Percentiles rank a stretch among this genome's conserved stretches.
These are phyloP conservation scores for Fusarium chlamydosporum DNA, from an alignment of 2,329 filamentous ascomycete genomes.

Conservation along the genomic window DNA sequence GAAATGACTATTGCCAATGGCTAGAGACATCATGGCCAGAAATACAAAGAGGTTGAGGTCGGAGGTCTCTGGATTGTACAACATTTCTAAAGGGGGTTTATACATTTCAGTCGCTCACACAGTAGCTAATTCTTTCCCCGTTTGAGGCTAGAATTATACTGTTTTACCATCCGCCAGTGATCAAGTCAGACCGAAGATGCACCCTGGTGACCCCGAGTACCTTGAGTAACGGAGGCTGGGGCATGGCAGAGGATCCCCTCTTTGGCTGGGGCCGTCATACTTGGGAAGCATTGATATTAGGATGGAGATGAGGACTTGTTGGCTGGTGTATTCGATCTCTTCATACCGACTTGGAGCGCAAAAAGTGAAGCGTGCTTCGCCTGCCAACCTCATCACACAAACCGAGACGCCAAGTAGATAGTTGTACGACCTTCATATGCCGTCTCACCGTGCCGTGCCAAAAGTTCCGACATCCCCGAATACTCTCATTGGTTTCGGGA, in stretches of 20 bases:
- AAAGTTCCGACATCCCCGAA: background rate
- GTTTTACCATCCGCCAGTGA: background rate
- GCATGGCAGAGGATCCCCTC: background rate
- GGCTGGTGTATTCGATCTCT: background rate
- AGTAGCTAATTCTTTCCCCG: background rate
- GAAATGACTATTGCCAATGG: background rate
- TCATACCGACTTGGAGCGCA: background rate
- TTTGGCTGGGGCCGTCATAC: background rate
- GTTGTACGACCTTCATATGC: background rate
- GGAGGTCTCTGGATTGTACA: conserved; percentile 2
- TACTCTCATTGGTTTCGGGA: background rate
- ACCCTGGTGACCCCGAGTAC: conserved; percentile 20
- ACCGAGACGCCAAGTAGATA: background rate
- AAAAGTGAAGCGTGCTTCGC: background rate
- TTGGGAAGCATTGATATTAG: background rate
- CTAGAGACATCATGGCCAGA: background rate
- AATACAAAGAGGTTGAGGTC: background rate
- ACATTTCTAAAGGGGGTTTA: background rate
- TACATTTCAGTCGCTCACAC: background rate
- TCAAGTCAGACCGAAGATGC: conserved; percentile 29
- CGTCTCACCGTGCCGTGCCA: background rate
- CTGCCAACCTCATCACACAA: background rate
- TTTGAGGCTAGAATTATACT: background rate
- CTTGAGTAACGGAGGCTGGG: background rate
- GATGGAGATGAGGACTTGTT: background rate